Evolutionary conservation across 345 rosid genomes (phyloP).

Genomic region (Microcos paniculata): DNA sequence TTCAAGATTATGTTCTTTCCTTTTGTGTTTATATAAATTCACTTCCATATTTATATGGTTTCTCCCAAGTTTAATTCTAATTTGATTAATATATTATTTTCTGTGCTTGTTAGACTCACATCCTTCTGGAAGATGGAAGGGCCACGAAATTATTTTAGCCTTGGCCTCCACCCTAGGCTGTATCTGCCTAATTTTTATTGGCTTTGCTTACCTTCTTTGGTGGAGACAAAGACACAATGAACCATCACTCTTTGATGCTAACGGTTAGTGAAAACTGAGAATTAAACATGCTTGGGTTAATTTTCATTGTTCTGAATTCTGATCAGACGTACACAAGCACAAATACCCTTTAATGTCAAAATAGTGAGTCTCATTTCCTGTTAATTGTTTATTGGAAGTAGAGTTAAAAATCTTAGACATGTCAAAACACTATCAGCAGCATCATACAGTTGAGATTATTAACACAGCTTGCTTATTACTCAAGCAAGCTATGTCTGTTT

Average conservation of each 20-base stretch:
- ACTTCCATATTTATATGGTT: no score
- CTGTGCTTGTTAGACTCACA: slow-evolving; percentile 41
- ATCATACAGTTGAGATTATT: no score
- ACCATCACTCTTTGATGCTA: slow-evolving; percentile 83
- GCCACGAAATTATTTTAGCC: slow-evolving; percentile 66
- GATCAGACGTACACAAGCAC: no score
- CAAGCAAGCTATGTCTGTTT: no score
- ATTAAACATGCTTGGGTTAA: not conserved
- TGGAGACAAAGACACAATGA: slow-evolving; percentile 76
- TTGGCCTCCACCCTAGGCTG: slow-evolving; percentile 66
- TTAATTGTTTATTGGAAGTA: no score
- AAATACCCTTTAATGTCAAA: no score
- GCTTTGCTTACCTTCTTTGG: slow-evolving; percentile 72
- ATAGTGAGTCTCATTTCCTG: no score
- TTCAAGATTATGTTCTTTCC: not conserved
- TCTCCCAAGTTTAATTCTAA: not conserved
- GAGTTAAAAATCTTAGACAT: slow-evolving; percentile 20
- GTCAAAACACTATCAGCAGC: slow-evolving; percentile 58
- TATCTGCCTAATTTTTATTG: slow-evolving; percentile 56
- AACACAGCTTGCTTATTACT: no score
- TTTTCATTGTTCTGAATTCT: no score
- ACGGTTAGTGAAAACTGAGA: slow-evolving; percentile 49
- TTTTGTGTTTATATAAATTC: not conserved
- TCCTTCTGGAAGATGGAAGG: slow-evolving; percentile 42
- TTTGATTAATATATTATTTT: slow-evolving; percentile 23